Percentiles rank a stretch among this genome's conserved stretches.
Evolutionary conservation across 371 early-diverging fungal genomes (phyloP).

Genomic region (Mucor racemosus): DNA sequence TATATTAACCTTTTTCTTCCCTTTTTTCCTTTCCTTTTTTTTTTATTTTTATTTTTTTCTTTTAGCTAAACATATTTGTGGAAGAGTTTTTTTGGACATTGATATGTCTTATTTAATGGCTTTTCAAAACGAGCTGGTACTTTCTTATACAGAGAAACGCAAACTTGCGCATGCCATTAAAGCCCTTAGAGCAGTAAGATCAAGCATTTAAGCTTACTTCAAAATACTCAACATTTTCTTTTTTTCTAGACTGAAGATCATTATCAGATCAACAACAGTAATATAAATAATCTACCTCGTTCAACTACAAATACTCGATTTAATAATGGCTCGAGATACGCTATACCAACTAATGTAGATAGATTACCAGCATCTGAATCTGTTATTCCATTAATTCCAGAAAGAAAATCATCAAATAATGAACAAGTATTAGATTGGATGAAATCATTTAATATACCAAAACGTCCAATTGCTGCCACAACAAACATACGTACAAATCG

Average conservation of each 20-base stretch:
- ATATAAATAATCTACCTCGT: neutral
- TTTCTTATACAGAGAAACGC: constrained; percentile 35
- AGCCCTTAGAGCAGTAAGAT: constrained; percentile 28
- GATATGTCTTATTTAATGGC: constrained; percentile 25
- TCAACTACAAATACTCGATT: constrained; percentile 4
- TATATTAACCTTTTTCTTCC: constrained; percentile 2
- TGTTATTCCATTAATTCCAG: constrained; percentile 30
- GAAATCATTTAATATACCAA: constrained; percentile 30
- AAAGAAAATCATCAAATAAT: constrained; percentile 35
- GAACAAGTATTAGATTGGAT: constrained; percentile 31
- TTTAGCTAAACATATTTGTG: constrained; percentile 29
- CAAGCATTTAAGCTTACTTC: neutral
- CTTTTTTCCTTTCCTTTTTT: constrained; percentile 2
- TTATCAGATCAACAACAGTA: constrained; percentile 8
- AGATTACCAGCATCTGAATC: constrained; percentile 13
- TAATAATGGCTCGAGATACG: constrained; percentile 17
- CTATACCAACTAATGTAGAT: neutral
- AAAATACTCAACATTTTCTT: neutral
- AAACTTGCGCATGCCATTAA: constrained; percentile 36
- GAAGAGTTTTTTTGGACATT: constrained; percentile 28
- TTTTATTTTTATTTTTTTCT: neutral
- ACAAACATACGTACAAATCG: neutral
- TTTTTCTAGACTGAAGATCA: constrained; percentile 18
- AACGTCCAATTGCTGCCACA: constrained; percentile 17
- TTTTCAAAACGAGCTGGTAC: constrained; percentile 18